A percentile compares a stretch with the other conserved stretches of the same genome.
phyloP scores from a whole-genome alignment of 2,329 filamentous ascomycete genomes.

The Cytospora piceae region DNA sequence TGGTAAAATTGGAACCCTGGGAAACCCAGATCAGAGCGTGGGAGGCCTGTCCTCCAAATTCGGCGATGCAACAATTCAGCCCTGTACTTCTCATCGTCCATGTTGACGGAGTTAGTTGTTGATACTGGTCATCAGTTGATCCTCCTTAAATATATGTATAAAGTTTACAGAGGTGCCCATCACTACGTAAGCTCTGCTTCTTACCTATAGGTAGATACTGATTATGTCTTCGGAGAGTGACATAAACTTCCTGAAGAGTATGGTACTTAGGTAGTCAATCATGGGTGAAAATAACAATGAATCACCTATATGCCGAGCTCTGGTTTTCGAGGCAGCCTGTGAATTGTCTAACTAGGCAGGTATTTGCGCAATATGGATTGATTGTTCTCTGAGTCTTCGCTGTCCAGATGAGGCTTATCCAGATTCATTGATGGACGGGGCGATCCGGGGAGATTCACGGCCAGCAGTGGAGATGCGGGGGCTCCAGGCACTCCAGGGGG shows the following conservation, averaged over 20 bases:
- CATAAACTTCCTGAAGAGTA: not conserved
- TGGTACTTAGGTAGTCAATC: too few species aligned
- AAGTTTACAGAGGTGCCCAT: not conserved
- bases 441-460: not conserved
- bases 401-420: not conserved
- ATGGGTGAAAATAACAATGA: not conserved
- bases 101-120: not conserved
- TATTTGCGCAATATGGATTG: not conserved
- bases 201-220: too few species aligned
- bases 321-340: not conserved
- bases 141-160: not conserved
- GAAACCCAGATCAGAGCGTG: not conserved
- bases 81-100: not conserved
- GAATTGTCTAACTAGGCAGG: too few species aligned
- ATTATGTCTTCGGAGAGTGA: too few species aligned
- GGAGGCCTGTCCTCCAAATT: not conserved
- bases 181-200: not conserved
- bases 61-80: not conserved
- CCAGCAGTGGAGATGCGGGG: not conserved
- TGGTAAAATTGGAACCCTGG: not conserved
- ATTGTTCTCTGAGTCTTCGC: not conserved
- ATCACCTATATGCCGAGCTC: not conserved
- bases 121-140: not conserved
- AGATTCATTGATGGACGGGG: not conserved
- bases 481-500: not conserved